Evolutionary conservation across 1,284 basidiomycete species (phyloP).

Genomic region (Apiotrichum gracile): DNA sequence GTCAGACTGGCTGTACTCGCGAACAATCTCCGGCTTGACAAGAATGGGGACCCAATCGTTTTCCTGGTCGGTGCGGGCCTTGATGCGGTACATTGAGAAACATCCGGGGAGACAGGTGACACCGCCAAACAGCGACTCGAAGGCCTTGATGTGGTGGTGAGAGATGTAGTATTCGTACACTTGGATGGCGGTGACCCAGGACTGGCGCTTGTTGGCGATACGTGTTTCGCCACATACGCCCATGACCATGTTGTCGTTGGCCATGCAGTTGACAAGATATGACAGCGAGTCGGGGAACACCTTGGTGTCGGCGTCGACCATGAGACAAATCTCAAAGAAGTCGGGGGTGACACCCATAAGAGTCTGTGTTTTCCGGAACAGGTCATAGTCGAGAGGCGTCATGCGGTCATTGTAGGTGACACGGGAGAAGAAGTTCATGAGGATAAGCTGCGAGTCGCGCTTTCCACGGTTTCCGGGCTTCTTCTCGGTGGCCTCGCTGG

Average conservation of each 20-base stretch:
- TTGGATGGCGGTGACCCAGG: slow-evolving; percentile 98
- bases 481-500: slow-evolving; percentile 70
- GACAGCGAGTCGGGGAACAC: slow-evolving; percentile 80
- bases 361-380: slow-evolving; percentile 93
- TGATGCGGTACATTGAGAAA: slow-evolving; percentile 99
- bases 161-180: slow-evolving; percentile 98
- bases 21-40: slow-evolving; percentile 93
- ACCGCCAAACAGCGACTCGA: slow-evolving; percentile 98
- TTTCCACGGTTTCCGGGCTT: slow-evolving; percentile 99
- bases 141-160: slow-evolving; percentile 95
- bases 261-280: slow-evolving; percentile 93
- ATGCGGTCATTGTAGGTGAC: slow-evolving; percentile 99
- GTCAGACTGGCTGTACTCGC: slow-evolving; percentile 91
- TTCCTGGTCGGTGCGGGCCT: slow-evolving; percentile 77
- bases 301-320: slow-evolving; percentile 98
- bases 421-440: slow-evolving; percentile 99
- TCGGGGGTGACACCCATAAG: slow-evolving; percentile 99
- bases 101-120: slow-evolving; percentile 98
- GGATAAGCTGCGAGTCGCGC: slow-evolving; percentile 94
- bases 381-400: slow-evolving; percentile 93
- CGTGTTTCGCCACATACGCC: slow-evolving; percentile 97
- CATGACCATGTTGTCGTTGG: slow-evolving; percentile 98
- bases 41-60: slow-evolving; percentile 98
- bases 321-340: slow-evolving; percentile 94
- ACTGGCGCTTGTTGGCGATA: slow-evolving; percentile 94